Evolutionary conservation across 139 green algal genomes (phyloP).

Genomic region (Monoraphidium neglectum): DNA sequence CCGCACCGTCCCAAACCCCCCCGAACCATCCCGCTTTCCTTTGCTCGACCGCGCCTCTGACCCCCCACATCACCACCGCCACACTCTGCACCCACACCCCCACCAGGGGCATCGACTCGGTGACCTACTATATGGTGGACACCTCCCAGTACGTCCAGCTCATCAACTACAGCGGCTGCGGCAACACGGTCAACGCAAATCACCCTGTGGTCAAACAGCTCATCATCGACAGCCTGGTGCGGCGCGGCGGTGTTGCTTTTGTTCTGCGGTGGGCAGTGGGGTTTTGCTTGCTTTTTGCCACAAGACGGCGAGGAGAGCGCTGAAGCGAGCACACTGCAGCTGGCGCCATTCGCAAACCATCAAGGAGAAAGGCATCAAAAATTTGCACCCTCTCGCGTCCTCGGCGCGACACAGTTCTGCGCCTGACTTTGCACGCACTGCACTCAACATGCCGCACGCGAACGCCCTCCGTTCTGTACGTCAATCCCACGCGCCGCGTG

Average conservation of each 20-base stretch:
- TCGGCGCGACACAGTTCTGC: too few species aligned
- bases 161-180: conserved; percentile 89
- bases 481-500: too few species aligned
- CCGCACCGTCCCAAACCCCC: neutral
- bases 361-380: too few species aligned
- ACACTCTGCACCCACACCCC: neutral
- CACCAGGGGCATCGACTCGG: conserved; percentile 76
- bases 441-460: too few species aligned
- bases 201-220: conserved; percentile 72
- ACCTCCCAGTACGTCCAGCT: conserved; percentile 56
- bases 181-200: conserved; percentile 92
- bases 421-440: too few species aligned
- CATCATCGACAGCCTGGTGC: conserved; percentile 83
- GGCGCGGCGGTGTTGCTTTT: too few species aligned
- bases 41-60: neutral
- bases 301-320: too few species aligned
- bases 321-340: neutral
- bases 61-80: neutral
- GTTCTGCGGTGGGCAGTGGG: conserved; percentile 48
- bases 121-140: conserved; percentile 85
- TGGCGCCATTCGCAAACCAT: neutral
- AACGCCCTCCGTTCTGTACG: too few species aligned
- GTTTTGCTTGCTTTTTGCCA: neutral
- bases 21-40: neutral
- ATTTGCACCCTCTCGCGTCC: too few species aligned